phyloP scores from a whole-genome alignment of 192 early-diverging fungal genomes.

The Jimgerdemannia flammicorona region DNA sequence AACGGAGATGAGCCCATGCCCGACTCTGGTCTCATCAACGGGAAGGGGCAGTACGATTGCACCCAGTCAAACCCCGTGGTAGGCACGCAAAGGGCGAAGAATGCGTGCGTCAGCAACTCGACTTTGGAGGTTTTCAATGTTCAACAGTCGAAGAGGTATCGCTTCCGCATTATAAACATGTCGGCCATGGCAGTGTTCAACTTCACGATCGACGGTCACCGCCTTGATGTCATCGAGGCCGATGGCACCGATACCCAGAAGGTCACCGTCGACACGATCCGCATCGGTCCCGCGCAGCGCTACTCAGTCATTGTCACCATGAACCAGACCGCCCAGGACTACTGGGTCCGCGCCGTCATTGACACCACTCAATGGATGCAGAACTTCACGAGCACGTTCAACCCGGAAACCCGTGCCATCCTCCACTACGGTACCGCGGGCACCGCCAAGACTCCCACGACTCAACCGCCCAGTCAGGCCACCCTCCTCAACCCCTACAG shows the following conservation, averaged over 20 bases:
- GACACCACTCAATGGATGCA: background rate
- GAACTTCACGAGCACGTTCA: background rate
- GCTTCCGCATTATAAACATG: conserved; percentile 58
- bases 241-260: background rate
- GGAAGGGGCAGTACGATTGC: too few relatives aligned
- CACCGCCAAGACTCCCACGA: background rate
- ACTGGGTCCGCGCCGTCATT: conserved; percentile 17
- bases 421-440: background rate
- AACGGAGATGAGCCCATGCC: too few relatives aligned
- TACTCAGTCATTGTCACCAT: conserved; percentile 16
- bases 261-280: background rate
- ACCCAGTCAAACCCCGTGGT: too few relatives aligned
- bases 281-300: conserved; percentile 8
- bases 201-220: conserved; percentile 38
- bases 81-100: too few relatives aligned
- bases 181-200: conserved; percentile 27
- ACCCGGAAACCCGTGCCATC: background rate
- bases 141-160: conserved; percentile 26
- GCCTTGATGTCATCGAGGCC: conserved; percentile 1
- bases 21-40: too few relatives aligned
- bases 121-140: too few relatives aligned
- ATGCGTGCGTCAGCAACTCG: too few relatives aligned
- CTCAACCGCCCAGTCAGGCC: background rate
- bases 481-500: background rate
- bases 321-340: conserved; percentile 4